Base-by-base conservation (phyloP, 2,329 filamentous ascomycete species). In the Alternaria sp. region DNA sequence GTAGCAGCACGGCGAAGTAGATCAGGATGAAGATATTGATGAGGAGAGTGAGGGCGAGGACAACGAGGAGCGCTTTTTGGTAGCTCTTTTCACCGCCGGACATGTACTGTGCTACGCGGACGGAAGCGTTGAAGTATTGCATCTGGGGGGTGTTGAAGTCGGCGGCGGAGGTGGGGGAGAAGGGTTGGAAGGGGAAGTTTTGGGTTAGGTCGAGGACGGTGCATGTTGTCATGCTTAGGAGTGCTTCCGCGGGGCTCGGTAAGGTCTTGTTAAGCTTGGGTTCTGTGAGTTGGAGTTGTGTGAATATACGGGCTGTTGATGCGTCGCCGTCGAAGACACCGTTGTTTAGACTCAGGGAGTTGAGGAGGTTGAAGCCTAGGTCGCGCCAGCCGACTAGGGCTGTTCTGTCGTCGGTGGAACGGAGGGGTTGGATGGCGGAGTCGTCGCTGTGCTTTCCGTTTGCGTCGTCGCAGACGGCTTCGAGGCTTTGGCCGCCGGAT, bases 31-130 rank as follows among this genome's bases (percentile, higher is more conserved):
- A 64, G 30, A 64, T 25, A 3, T 61, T 64, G 54, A 62, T 58
- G 3, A 57, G 17, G 13, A 61, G 40, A 0, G 57, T 60, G n/a
- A 61, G 30, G 1, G 25, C 50, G 4, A 62, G 49, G 23, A 62
- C 60, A 13, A 59, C 23, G 6, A 62, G 55, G 12, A 62, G 46
- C 1, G 54, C 57, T 19, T 64, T 61, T 25, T 64, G 57, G 12
- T 57, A 61, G 12, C 40, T n/a, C 11, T 59, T 54, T 3, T 62
- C 51, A 12, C 59, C 46, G n/a, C 62, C 62, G 5, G 62, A 65
- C 59, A 65, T 62, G 59, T 65, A 61, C 23, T 65, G 62, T 26
- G 59, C 54, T 15, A 62, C 59, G 9, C 62, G 59, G 7, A 62
- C 43, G 5, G 62, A 62, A 7, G 55, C 62, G 43, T 57, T 55